phyloP scores from a whole-genome alignment of 2,329 filamentous ascomycete species.

The Capronia coronata region DNA sequence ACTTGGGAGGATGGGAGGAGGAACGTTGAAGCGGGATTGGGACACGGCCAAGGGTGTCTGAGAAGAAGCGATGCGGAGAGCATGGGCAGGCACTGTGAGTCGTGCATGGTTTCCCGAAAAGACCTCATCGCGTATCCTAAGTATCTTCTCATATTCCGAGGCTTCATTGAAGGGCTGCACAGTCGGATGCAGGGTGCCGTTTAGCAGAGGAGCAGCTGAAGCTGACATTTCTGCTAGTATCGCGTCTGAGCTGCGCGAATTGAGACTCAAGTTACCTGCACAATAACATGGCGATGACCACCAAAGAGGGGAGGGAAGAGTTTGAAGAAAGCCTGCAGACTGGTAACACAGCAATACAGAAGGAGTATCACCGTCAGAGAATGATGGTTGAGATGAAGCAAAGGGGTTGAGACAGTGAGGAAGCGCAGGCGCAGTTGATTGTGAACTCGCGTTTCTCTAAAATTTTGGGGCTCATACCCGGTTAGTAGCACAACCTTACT shows the following conservation, averaged over 20 bases:
- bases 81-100: constrained; percentile 51
- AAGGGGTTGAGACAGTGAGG: not conserved
- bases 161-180: constrained; percentile 47
- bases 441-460: not conserved
- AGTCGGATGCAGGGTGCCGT: constrained; percentile 29
- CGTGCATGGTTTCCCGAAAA: constrained; percentile 63
- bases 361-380: not conserved
- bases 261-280: constrained; percentile 14
- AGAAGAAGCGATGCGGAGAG: constrained; percentile 39
- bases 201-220: constrained; percentile 22
- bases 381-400: not conserved
- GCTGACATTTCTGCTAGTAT: constrained; percentile 22
- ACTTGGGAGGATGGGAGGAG: constrained; percentile 21
- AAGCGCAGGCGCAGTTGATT: not conserved
- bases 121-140: constrained; percentile 73
- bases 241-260: constrained; percentile 18
- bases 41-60: constrained; percentile 32
- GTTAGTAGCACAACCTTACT: too few relatives aligned
- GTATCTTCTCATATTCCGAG: constrained; percentile 69
- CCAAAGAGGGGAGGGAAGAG: not conserved
- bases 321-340: not conserved
- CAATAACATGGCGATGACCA: constrained; percentile 14
- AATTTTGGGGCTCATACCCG: not conserved
- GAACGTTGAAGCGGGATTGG: constrained; percentile 27
- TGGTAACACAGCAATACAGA: not conserved